These are phyloP conservation scores for Malassezia sp. DNA, from an alignment of 1,284 basidiomycete genomes.

Conservation along the genomic window DNA sequence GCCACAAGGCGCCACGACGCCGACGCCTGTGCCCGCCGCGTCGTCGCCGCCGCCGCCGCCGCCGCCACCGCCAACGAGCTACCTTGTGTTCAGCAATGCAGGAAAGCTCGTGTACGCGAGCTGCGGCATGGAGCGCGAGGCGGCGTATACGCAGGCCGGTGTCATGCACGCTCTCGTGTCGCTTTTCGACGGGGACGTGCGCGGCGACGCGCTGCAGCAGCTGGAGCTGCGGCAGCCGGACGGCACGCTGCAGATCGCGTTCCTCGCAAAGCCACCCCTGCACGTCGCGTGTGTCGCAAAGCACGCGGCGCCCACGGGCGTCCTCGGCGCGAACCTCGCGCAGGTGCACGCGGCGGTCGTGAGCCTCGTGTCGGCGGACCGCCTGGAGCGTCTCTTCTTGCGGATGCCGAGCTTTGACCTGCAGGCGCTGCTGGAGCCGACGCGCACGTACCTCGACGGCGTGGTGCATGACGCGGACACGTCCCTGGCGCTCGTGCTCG, in stretches of 20 bases:
- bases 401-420: slow-evolving; percentile 83
- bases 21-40: not conserved
- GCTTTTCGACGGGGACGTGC: slow-evolving; percentile 46
- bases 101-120: slow-evolving; percentile 5
- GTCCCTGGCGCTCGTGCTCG: slow-evolving; percentile 46
- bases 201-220: slow-evolving; percentile 26
- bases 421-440: slow-evolving; percentile 68
- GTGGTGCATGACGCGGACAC: slow-evolving; percentile 27
- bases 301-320: slow-evolving; percentile 85
- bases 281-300: slow-evolving; percentile 81
- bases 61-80: not conserved
- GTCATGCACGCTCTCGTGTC: slow-evolving; percentile 90
- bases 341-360: slow-evolving; percentile 85
- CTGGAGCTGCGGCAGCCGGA: slow-evolving; percentile 15
- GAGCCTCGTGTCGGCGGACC: slow-evolving; percentile 72
- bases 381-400: slow-evolving; percentile 74
- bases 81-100: slow-evolving; percentile 11
- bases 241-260: slow-evolving; percentile 61
- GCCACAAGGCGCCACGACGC: not conserved
- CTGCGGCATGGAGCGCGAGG: slow-evolving; percentile 47
- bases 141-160: slow-evolving; percentile 64
- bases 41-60: not conserved
- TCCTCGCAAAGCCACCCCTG: slow-evolving; percentile 70
- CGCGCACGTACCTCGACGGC: slow-evolving; percentile 27
- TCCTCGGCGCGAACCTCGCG: slow-evolving; percentile 80